These are phyloP conservation scores for Cladorrhinum sp. DNA, from an alignment of 2,329 filamentous ascomycete genomes.

Conservation along the genomic window DNA sequence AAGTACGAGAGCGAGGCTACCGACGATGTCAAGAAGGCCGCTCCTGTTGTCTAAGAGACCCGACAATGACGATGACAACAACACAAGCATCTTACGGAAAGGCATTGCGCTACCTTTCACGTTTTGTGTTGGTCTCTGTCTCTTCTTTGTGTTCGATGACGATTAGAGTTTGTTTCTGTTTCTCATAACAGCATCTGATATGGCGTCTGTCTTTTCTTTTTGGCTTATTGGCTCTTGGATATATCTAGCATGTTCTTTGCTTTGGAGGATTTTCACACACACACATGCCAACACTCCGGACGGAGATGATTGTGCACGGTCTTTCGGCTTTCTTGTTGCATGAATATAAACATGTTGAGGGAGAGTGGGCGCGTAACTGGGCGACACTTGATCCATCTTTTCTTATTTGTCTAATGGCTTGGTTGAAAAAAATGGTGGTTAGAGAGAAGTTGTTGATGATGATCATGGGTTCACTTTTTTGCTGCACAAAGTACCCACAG, in stretches of 20 bases:
- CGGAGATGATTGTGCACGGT: neutral
- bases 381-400: neutral
- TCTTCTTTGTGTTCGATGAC: neutral
- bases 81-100: neutral
- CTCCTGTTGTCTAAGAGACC: slow-evolving; percentile 24
- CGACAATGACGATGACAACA: neutral
- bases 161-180: neutral
- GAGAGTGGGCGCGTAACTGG: neutral
- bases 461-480: neutral
- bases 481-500: neutral
- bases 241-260: neutral
- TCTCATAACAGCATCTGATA: neutral
- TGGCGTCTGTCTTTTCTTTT: slow-evolving; percentile 2
- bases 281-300: neutral
- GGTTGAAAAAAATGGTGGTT: neutral
- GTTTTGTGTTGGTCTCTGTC: slow-evolving; percentile 1
- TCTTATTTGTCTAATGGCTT: neutral
- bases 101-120: neutral
- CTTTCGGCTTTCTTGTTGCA: neutral
- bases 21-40: slow-evolving; percentile 68
- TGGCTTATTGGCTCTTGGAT: slow-evolving; percentile 5
- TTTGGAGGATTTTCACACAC: neutral
- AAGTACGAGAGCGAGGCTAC: slow-evolving; percentile 88
- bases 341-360: neutral
- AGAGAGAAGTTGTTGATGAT: neutral